Conservation (phyloP, 2,329 filamentous ascomycete genomes). For the Colletotrichum magnum region DNA sequence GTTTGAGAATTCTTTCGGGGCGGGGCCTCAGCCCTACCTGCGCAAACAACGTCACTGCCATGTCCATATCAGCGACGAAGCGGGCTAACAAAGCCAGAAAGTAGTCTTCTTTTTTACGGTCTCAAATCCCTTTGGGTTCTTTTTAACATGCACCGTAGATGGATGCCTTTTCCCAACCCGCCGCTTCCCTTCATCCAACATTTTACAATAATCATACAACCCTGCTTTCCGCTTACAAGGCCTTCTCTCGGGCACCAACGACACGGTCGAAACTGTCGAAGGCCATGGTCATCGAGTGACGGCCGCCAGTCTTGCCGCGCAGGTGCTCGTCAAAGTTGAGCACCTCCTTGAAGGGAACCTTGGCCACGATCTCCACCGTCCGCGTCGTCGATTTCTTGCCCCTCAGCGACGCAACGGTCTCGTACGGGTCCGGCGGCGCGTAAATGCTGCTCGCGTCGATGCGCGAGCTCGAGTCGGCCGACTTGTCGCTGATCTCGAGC, state of each 20-base stretch:
- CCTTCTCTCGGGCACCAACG: constrained; percentile 68
- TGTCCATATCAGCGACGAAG: no score
- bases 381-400: constrained; percentile 64
- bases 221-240: constrained; percentile 46
- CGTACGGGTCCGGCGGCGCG: constrained; percentile 87
- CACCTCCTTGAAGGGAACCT: constrained; percentile 96
- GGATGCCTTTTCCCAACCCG: not conserved
- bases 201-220: constrained; percentile 11
- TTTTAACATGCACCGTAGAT: no score
- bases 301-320: constrained; percentile 87
- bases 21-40: no score
- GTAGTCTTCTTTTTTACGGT: no score
- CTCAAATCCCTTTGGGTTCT: no score
- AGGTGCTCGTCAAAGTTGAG: constrained; percentile 93
- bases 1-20: no score
- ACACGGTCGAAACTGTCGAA: constrained; percentile 71
- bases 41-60: no score
- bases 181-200: not conserved
- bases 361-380: constrained; percentile 80
- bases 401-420: constrained; percentile 69
- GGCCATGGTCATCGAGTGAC: constrained; percentile 73
- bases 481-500: constrained; percentile 75
- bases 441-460: constrained; percentile 86
- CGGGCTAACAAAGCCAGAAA: no score
- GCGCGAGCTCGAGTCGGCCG: constrained; percentile 53